These are phyloP conservation scores for Xanthoconium stramineum DNA, from an alignment of 768 basidiomycete genomes.

Conservation along the genomic window DNA sequence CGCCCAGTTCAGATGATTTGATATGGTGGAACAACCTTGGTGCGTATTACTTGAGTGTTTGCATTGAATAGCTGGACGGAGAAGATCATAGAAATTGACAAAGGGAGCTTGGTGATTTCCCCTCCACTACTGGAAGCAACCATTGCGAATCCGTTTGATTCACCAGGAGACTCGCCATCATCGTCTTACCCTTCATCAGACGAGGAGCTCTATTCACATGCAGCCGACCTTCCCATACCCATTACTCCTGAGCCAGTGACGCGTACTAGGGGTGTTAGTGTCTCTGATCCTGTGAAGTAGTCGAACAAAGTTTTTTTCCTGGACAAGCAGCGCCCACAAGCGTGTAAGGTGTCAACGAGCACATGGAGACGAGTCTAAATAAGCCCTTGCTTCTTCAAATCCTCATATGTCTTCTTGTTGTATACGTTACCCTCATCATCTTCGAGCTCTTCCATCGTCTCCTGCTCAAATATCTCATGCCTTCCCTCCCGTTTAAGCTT, in stretches of 20 bases:
- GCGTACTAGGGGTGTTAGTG: slow-evolving; percentile 1
- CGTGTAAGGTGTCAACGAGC: not conserved
- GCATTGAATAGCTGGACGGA: not conserved
- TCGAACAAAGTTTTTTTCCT: not conserved
- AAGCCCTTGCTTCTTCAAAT: slow-evolving; percentile 92
- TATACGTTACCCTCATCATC: slow-evolving; percentile 99
- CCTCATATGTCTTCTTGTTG: slow-evolving; percentile 96
- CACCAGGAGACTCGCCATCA: slow-evolving; percentile 57
- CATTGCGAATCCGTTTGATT: slow-evolving; percentile 71
- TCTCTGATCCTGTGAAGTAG: slow-evolving; percentile 11
- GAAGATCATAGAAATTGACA: slow-evolving; percentile 13
- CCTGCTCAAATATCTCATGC: slow-evolving; percentile 88
- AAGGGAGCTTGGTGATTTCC: slow-evolving; percentile 25
- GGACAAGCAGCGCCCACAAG: not conserved
- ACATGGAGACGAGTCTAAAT: slow-evolving; percentile 43
- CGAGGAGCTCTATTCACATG: slow-evolving; percentile 78
- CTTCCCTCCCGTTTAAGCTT: slow-evolving; percentile 97
- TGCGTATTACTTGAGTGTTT: slow-evolving; percentile 26
- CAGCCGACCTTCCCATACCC: slow-evolving; percentile 66
- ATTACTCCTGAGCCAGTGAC: slow-evolving; percentile 42
- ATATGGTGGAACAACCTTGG: slow-evolving; percentile 82
- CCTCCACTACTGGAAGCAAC: slow-evolving; percentile 42
- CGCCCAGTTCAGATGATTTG: slow-evolving; percentile 72
- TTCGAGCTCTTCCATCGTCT: slow-evolving; percentile 97
- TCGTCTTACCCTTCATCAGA: slow-evolving; percentile 81